Evolutionary conservation across 176 grass and related monocot species (phyloP).

Genomic region (Ananas comosus): DNA sequence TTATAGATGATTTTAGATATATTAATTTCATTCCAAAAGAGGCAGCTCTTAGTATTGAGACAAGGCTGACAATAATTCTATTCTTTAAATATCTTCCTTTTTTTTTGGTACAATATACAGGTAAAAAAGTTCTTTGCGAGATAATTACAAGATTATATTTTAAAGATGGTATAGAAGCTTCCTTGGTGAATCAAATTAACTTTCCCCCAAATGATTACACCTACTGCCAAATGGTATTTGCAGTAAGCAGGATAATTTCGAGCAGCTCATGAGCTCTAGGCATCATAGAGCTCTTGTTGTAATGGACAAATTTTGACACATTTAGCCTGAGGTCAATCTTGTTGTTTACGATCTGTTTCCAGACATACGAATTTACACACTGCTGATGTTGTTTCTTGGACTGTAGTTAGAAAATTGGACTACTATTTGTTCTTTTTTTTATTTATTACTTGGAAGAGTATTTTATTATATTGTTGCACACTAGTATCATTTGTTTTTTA

Average conservation of each 20-base stretch:
- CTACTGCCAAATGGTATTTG: not conserved
- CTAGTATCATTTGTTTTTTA: too few relatives aligned
- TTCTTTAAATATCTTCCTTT: not conserved
- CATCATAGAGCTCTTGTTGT: not conserved
- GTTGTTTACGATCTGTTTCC: not conserved
- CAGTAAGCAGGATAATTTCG: not conserved
- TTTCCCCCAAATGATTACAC: not conserved
- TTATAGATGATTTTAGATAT: not conserved
- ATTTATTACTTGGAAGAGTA: too few relatives aligned
- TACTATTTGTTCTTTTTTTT: too few relatives aligned
- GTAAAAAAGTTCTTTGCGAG: slow-evolving; percentile 1
- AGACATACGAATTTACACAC: not conserved
- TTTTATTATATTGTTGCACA: too few relatives aligned
- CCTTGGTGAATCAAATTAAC: not conserved
- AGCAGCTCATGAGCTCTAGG: not conserved
- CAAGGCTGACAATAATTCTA: not conserved
- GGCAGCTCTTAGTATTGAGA: not conserved
- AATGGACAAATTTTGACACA: not conserved
- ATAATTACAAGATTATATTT: not conserved
- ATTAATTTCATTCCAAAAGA: not conserved
- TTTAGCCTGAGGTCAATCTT: not conserved
- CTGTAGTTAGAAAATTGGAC: too few relatives aligned
- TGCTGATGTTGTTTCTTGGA: too few relatives aligned
- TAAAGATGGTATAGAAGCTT: not conserved
- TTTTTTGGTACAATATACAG: not conserved